Base-by-base conservation (phyloP, 2,329 filamentous ascomycete genomes). In the Hypoxylon sp. region DNA sequence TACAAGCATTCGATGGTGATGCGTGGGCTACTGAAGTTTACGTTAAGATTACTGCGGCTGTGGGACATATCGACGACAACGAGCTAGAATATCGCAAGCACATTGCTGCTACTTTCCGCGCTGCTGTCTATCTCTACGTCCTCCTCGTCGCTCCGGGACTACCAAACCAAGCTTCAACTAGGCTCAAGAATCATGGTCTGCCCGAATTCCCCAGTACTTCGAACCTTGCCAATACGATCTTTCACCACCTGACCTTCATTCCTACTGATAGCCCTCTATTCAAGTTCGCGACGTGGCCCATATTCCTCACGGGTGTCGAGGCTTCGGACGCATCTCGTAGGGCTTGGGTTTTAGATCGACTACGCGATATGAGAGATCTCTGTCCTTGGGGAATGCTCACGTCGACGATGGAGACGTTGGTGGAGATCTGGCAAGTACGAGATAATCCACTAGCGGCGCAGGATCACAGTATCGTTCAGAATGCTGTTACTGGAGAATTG, bases 271-370 rank as follows among this genome's bases (percentile, higher is more conserved):
- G 85, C 68, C 79, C 81, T 6, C 79, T 86, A 43, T 87, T 86
- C 77, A 87, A 87, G 71, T 85, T 83, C 6, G 86, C 84, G 2
- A 82, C 82, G n/a, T 88, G 85, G 85, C 84, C 85, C 1, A 78
- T 84, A 0, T 87, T 87, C 65, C 80, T 88, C 28, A 84, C 83
- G 2, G 85, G 85, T 1, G 85, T 85, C 0, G 85, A 87, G 68
- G 82, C 83, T 3, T 79, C 79, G 43, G 79, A 84, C 55, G 73
- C 76, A 0, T 74, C 77, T 34, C 81, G 81, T 59, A 78, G 84
- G 39, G 77, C 74, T 2, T 87, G 84, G 85, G 79, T 83, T n/a
- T 75, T 85, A 70, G 76, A 81, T 53, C 80, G 82, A 11, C 71
- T 84, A 44, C 71, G 80, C 63, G 75, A 75, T 32, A 81, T 84